Evolutionary conservation across 441 rosid species (phyloP).

Genomic region (Aquilaria agallochum): DNA sequence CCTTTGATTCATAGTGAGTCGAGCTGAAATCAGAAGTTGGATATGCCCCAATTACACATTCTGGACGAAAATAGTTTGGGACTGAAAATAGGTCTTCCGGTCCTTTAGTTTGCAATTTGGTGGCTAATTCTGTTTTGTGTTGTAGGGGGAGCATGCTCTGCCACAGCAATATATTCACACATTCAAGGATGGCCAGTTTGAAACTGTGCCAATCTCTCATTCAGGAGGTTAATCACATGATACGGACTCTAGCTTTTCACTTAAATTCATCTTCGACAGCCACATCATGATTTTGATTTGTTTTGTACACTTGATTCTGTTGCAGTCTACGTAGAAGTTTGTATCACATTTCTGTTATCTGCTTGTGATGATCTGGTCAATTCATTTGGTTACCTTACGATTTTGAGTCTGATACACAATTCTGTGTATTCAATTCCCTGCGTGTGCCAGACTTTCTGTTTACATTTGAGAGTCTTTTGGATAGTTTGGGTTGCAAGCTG

Average conservation of each 20-base stretch:
- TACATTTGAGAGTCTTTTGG: conserved; percentile 14
- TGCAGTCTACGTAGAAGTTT: conserved; percentile 14
- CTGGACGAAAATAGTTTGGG: too few species aligned
- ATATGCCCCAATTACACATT: too few species aligned
- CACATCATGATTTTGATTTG: conserved; percentile 16
- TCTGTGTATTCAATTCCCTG: neutral
- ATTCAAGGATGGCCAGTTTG: conserved; percentile 66
- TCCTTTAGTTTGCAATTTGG: too few species aligned
- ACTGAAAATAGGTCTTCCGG: too few species aligned
- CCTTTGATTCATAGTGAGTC: too few species aligned
- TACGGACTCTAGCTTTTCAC: conserved; percentile 12
- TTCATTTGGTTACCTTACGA: conserved; percentile 12
- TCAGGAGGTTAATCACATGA: conserved; percentile 62
- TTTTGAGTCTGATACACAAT: conserved; percentile 6
- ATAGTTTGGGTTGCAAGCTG: conserved; percentile 11
- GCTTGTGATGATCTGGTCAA: conserved; percentile 8
- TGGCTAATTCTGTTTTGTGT: conserved; percentile 11
- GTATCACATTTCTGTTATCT: conserved; percentile 7
- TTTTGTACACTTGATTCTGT: conserved; percentile 12
- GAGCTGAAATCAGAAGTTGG: too few species aligned
- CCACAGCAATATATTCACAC: conserved; percentile 79
- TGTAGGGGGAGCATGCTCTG: conserved; percentile 86
- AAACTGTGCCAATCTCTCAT: conserved; percentile 87
- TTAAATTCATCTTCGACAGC: conserved; percentile 18
- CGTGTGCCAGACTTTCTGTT: neutral